A percentile compares a stretch with the other conserved stretches of the same genome.
Conservation (phyloP, 2,329 filamentous ascomycete genomes). For the Pochonia chlamydosporia region DNA sequence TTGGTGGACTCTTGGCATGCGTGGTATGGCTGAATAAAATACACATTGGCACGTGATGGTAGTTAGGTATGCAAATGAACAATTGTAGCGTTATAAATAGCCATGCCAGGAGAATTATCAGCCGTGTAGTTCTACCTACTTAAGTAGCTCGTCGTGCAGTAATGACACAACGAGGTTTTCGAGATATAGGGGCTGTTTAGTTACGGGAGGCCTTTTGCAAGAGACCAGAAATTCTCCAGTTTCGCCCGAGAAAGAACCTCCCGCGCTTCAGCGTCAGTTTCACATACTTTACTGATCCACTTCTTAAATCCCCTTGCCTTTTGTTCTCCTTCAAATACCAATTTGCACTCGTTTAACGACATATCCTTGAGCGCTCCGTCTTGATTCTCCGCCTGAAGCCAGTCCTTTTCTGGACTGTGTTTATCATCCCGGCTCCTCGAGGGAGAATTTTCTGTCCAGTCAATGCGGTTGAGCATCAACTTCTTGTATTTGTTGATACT, state of each 20-base stretch:
- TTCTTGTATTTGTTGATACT: slow-evolving; percentile 83
- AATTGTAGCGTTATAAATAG: no score
- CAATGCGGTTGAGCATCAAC: slow-evolving; percentile 86
- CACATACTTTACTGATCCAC: slow-evolving; percentile 86
- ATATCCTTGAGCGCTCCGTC: slow-evolving; percentile 75
- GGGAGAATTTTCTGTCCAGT: slow-evolving; percentile 86
- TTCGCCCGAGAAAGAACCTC: slow-evolving; percentile 74
- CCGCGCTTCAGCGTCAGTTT: slow-evolving; percentile 83
- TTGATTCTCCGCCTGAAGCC: slow-evolving; percentile 76
- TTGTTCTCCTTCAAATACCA: slow-evolving; percentile 89
- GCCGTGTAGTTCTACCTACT: no score
- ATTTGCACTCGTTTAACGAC: slow-evolving; percentile 70
- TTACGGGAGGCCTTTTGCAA: slow-evolving; percentile 60
- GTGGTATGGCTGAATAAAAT: no score
- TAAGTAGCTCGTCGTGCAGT: no score
- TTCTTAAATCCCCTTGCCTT: slow-evolving; percentile 76
- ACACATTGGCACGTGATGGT: no score
- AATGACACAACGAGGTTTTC: no score
- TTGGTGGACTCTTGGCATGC: no score
- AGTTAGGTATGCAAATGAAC: no score
- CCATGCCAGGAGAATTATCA: no score
- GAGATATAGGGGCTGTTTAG: no score
- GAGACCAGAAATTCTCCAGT: slow-evolving; percentile 92
- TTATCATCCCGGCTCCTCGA: slow-evolving; percentile 58
- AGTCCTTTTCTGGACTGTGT: slow-evolving; percentile 59